Evolutionary conservation across 2,329 filamentous ascomycete genomes (phyloP).

Genomic region (Diaporthe citrichinensis): DNA sequence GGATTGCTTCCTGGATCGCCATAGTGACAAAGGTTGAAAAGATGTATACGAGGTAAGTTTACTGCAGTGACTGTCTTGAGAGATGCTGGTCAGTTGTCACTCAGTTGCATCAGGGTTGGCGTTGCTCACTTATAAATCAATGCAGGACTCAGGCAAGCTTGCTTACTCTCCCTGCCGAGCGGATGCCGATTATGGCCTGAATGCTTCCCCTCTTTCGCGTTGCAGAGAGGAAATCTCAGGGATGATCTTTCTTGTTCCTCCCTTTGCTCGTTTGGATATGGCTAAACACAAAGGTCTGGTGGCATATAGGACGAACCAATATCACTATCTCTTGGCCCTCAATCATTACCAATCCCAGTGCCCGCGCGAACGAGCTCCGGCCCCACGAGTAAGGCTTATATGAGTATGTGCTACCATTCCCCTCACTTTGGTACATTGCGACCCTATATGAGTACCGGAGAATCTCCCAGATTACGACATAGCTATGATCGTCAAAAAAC

Average conservation of each 20-base stretch:
- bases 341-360: background rate
- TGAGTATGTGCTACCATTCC: background rate
- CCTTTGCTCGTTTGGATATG: background rate
- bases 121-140: background rate
- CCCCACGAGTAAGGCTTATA: background rate
- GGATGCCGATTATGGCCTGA: background rate
- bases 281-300: conserved; percentile 2
- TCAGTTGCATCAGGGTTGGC: background rate
- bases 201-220: conserved; percentile 18
- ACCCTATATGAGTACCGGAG: background rate
- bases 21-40: conserved; percentile 47
- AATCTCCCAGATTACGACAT: background rate
- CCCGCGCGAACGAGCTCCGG: background rate
- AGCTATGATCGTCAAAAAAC: background rate
- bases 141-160: background rate
- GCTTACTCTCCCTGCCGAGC: background rate
- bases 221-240: background rate
- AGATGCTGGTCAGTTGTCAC: background rate
- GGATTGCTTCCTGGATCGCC: conserved; percentile 55
- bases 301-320: background rate
- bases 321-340: background rate
- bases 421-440: background rate
- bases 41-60: background rate
- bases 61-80: background rate
- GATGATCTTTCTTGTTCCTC: background rate